phyloP scores from a whole-genome alignment of 2,329 filamentous ascomycete genomes.

The Fusarium cicatricum region DNA sequence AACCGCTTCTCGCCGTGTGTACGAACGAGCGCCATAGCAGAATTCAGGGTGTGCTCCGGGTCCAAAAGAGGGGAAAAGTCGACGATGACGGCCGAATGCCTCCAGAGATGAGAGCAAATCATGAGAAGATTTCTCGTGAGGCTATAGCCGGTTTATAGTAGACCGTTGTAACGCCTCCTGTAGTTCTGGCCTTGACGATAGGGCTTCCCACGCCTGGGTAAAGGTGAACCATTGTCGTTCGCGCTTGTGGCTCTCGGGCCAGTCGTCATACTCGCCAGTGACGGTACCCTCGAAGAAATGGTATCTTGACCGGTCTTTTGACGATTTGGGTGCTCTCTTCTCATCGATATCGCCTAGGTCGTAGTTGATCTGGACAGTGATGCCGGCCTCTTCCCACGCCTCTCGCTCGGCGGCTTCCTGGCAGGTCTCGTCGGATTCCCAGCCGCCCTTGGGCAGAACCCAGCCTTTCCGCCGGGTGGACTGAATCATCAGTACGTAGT shows the following conservation, averaged over 20 bases:
- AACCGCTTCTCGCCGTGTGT: neutral
- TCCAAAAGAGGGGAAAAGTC: neutral
- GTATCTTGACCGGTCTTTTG: constrained; percentile 71
- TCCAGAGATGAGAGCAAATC: neutral
- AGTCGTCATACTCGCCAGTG: constrained; percentile 81
- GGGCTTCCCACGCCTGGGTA: constrained; percentile 77
- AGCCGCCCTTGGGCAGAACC: constrained; percentile 97
- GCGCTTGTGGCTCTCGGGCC: constrained; percentile 95
- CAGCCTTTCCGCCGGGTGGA: constrained; percentile 90
- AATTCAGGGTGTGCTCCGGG: neutral
- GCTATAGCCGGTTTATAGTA: constrained; percentile 63
- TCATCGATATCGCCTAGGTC: constrained; percentile 90
- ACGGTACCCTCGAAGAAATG: constrained; percentile 91
- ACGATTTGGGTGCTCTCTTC: constrained; percentile 78
- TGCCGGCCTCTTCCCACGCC: constrained; percentile 98
- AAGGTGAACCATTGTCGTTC: constrained; percentile 91
- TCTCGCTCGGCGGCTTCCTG: constrained; percentile 86
- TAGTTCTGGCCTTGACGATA: constrained; percentile 84
- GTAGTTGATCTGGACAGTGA: constrained; percentile 82
- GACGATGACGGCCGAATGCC: neutral
- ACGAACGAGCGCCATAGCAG: neutral
- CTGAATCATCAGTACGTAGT: constrained; percentile 91
- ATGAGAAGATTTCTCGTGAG: constrained; percentile 7
- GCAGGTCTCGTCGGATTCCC: constrained; percentile 93
- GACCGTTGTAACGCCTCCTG: constrained; percentile 86